Percentiles rank a stretch among this genome's conserved stretches.
These are phyloP conservation scores for Elongisporangium anandrum DNA, from an alignment of 352 stramenopile species.

Conservation along the genomic window DNA sequence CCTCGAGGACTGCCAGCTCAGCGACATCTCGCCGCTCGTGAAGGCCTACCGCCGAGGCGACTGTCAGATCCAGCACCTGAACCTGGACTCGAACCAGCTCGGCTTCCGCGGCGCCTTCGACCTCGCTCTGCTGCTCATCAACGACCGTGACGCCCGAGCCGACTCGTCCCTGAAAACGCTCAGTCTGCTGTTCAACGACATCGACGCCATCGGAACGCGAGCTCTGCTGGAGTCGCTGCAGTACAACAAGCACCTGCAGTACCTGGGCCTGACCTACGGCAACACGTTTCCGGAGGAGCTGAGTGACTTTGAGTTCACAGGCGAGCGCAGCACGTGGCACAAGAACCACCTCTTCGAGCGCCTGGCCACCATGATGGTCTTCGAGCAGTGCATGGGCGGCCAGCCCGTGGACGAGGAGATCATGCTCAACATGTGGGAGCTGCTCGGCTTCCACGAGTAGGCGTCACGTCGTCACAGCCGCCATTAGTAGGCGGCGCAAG, in stretches of 20 bases:
- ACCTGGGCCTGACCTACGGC: slow-evolving; percentile 48
- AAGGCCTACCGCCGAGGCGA: slow-evolving; percentile 46
- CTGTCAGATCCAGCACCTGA: slow-evolving; percentile 38
- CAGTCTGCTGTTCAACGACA: slow-evolving; percentile 51
- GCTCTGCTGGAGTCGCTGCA: slow-evolving; percentile 41
- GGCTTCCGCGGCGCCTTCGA: slow-evolving; percentile 52
- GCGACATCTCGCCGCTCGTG: slow-evolving; percentile 42
- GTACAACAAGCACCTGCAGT: slow-evolving; percentile 47
- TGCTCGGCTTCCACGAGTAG: slow-evolving; percentile 40
- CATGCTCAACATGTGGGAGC: slow-evolving; percentile 48
- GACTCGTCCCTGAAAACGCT: slow-evolving; percentile 36
- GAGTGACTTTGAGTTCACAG: slow-evolving; percentile 43
- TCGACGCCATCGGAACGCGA: slow-evolving; percentile 46
- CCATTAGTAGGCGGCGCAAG: neutral
- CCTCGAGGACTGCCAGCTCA: slow-evolving; percentile 41
- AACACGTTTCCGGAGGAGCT: slow-evolving; percentile 51
- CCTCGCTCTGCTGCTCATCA: slow-evolving; percentile 54
- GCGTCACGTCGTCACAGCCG: slow-evolving; percentile 1
- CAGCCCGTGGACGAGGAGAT: slow-evolving; percentile 36
- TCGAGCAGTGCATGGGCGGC: slow-evolving; percentile 36
- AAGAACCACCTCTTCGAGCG: slow-evolving; percentile 45
- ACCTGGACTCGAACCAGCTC: slow-evolving; percentile 51
- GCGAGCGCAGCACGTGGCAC: slow-evolving; percentile 35
- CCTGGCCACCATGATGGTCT: slow-evolving; percentile 38
- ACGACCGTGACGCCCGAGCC: slow-evolving; percentile 32